Evolutionary conservation across 306 rosid species (phyloP).

Genomic region (Coriaria nepalensis): DNA sequence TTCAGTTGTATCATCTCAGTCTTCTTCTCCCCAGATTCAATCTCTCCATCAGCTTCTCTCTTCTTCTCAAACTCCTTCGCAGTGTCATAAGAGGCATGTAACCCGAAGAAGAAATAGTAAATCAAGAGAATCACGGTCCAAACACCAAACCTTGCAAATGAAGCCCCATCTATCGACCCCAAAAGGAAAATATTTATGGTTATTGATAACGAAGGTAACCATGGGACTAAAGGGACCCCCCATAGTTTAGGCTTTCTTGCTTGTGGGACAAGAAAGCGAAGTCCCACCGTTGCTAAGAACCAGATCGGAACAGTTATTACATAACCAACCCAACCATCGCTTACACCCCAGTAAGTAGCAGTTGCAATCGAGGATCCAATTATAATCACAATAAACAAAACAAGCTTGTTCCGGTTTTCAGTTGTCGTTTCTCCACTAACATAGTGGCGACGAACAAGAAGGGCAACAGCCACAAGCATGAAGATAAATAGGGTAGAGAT

Average conservation of each 20-base stretch:
- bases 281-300: conserved; percentile 31
- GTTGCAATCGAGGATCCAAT: conserved; percentile 34
- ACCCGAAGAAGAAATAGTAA: conserved; percentile 43
- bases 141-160: conserved; percentile 39
- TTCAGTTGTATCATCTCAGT: too few species aligned
- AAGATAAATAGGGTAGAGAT: conserved; percentile 68
- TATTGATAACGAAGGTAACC: conserved; percentile 57
- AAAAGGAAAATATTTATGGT: conserved; percentile 63
- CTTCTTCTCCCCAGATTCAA: too few species aligned
- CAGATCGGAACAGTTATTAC: conserved; percentile 32
- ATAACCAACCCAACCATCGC: conserved; percentile 40
- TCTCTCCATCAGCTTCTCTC: too few species aligned
- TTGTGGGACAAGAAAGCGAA: conserved; percentile 41
- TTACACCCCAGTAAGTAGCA: conserved; percentile 23
- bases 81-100: conserved; percentile 51
- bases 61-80: conserved; percentile 21
- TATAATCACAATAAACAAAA: conserved; percentile 25
- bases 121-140: conserved; percentile 37
- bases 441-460: conserved; percentile 59
- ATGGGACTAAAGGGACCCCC: conserved; percentile 78
- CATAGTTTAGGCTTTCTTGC: conserved; percentile 51
- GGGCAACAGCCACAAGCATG: conserved; percentile 58
- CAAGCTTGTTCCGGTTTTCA: conserved; percentile 22
- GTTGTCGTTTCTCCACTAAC: conserved; percentile 31
- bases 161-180: conserved; percentile 52